These are phyloP conservation scores for Rhypophila decipiens DNA, from an alignment of 495 filamentous ascomycete genomes.

Conservation along the genomic window DNA sequence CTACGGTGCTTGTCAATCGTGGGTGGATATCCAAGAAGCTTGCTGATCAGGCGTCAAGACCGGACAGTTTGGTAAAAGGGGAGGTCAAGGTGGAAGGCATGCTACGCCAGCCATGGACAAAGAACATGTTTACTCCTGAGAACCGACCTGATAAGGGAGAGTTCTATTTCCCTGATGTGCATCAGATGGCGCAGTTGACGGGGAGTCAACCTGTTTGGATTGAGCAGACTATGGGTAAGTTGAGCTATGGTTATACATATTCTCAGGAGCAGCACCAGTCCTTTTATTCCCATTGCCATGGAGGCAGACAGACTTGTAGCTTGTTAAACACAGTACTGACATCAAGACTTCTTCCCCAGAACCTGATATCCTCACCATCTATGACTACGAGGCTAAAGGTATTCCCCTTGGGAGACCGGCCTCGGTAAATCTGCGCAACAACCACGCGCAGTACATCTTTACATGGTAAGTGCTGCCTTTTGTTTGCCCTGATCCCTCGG, in stretches of 20 bases:
- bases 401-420: constrained; percentile 86
- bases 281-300: too few relatives aligned
- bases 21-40: constrained; percentile 81
- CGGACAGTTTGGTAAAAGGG: constrained; percentile 53
- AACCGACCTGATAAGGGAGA: constrained; percentile 75
- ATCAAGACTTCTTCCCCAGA: constrained; percentile 43
- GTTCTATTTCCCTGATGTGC: constrained; percentile 93
- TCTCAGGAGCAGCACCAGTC: too few relatives aligned
- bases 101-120: constrained; percentile 85
- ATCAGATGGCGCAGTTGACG: constrained; percentile 81
- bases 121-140: constrained; percentile 93
- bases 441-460: constrained; percentile 96
- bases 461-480: constrained; percentile 91
- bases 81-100: constrained; percentile 76
- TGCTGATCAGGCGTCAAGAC: constrained; percentile 54
- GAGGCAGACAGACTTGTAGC: not conserved
- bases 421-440: constrained; percentile 91
- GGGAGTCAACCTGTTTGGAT: constrained; percentile 89
- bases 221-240: constrained; percentile 87
- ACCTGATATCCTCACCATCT: constrained; percentile 65
- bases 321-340: constrained; percentile 7
- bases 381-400: constrained; percentile 69
- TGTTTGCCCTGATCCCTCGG: not conserved
- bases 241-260: constrained; percentile 2
- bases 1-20: constrained; percentile 70